A percentile compares a stretch with the other conserved stretches of the same genome.
phyloP scores from a whole-genome alignment of 2,329 filamentous ascomycete genomes.

The Fusarium oligoseptatum region DNA sequence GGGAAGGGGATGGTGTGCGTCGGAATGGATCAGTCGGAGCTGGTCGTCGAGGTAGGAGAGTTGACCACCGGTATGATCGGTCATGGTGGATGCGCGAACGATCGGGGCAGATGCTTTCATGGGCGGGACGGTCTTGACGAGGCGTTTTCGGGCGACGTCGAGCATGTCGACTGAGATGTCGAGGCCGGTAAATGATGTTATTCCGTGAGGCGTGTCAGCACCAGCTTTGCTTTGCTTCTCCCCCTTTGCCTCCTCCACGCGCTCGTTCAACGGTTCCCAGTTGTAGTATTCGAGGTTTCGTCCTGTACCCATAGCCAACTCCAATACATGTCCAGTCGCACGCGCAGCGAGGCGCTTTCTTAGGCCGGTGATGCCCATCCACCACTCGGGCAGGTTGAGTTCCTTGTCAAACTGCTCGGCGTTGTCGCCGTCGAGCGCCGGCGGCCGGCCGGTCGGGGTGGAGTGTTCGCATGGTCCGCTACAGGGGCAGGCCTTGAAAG shows the following conservation, averaged over 20 bases:
- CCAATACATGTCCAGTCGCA: conserved; percentile 70
- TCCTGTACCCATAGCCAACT: conserved; percentile 73
- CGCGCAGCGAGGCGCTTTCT: conserved; percentile 62
- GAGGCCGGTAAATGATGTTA: conserved; percentile 71
- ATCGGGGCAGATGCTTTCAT: conserved; percentile 50
- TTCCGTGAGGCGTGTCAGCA: conserved; percentile 36
- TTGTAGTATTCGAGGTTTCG: conserved; percentile 71
- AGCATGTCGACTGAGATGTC: conserved; percentile 74
- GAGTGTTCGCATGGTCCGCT: conserved; percentile 50
- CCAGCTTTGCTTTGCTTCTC: conserved; percentile 16
- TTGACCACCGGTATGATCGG: conserved; percentile 53
- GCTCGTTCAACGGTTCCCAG: conserved; percentile 60
- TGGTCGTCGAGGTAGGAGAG: conserved; percentile 56
- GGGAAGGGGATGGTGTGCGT: conserved; percentile 62
- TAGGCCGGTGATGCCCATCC: conserved; percentile 67
- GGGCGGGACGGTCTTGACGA: conserved; percentile 60
- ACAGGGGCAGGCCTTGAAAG: conserved; percentile 47
- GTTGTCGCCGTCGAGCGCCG: conserved; percentile 59
- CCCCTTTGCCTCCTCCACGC: conserved; percentile 28
- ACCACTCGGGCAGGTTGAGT: conserved; percentile 69
- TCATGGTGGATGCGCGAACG: conserved; percentile 51
- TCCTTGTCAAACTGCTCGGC: conserved; percentile 70
- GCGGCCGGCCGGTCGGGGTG: conserved; percentile 63
- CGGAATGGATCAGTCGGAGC: conserved; percentile 63
- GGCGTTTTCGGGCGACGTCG: conserved; percentile 66